phyloP scores from a whole-genome alignment of 1,284 basidiomycete genomes.

The Cutaneotrichosporon mucoides region DNA sequence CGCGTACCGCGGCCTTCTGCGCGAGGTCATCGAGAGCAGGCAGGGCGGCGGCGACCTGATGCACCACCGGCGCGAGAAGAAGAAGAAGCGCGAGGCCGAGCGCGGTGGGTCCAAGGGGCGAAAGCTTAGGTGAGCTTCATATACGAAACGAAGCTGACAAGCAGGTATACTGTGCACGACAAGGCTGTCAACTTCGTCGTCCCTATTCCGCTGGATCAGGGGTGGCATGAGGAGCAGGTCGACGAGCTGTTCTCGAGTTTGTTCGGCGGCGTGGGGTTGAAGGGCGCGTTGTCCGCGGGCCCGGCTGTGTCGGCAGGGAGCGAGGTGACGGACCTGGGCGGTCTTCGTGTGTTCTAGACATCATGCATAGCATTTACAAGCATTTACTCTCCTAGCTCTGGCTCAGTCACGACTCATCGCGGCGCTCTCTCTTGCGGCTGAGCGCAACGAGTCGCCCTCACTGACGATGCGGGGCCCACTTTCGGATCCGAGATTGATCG shows the following conservation, averaged over 20 bases:
- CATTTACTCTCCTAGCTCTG: background rate
- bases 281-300: constrained; percentile 7
- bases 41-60: constrained; percentile 31
- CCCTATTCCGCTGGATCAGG: constrained; percentile 59
- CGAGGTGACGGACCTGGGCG: constrained; percentile 13
- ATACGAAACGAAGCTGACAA: constrained; percentile 3
- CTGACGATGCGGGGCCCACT: constrained; percentile 6
- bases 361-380: background rate
- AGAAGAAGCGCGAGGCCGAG: constrained; percentile 74
- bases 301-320: constrained; percentile 1
- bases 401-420: no score
- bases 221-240: constrained; percentile 91
- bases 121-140: constrained; percentile 62
- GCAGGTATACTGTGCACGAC: constrained; percentile 83
- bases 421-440: no score
- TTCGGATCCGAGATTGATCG: constrained; percentile 11
- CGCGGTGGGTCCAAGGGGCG: constrained; percentile 91
- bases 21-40: constrained; percentile 75
- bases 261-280: constrained; percentile 55
- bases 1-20: constrained; percentile 82
- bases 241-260: constrained; percentile 85
- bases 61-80: constrained; percentile 52
- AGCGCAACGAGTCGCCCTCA: background rate
- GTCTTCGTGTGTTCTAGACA: constrained; percentile 16
- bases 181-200: constrained; percentile 94